Base-by-base conservation (phyloP, 495 filamentous ascomycete genomes). In the Aspergillus panamensis region DNA sequence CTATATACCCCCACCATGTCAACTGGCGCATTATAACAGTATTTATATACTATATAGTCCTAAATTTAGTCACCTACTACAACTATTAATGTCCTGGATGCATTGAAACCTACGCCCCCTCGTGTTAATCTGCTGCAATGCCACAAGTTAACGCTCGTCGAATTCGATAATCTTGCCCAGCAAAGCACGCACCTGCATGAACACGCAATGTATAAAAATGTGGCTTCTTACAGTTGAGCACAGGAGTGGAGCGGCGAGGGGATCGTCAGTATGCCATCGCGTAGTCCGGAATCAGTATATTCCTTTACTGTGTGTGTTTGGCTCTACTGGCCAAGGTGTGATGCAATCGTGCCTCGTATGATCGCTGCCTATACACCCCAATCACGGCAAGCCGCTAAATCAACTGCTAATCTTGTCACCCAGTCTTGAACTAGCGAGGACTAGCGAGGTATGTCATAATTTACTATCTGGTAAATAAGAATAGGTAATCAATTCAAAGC, bases 371-470 rank as follows among this genome's bases (percentile, higher is more conserved):
- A 2, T 25, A 2, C 25, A 25, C 25, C 5, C 25, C 25, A 25
- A 25, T 25, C 25, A 25, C 5, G 5, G 5, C 25, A 25, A 25
- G 25, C 25, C 33, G 14, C 10, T n/a, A 14, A 32, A 10, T 12
- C 8, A 17, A 14, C 6, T 48, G 42, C 43, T 32, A 57, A n/a
- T 44, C 47, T 50, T 42, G 21, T 49, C n/a, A 14, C 7, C 37
- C 25, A 37, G 56, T 21, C 51, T 29, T 20, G 53, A 30, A 37
- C 61, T 63, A 63, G 53, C 17, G 16, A 47, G 19, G 40, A 56
- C 56, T 63, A 63, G 61, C 37, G 56, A 53, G 42, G 57, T 59
- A 59, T 63, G 56, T 59, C 61, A 59, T 63, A 55, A 56, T 58
- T 25, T n/a, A 57, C 6, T 14, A 53, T 32, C 2, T 6, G 13